phyloP scores from a whole-genome alignment of 2,329 filamentous ascomycete genomes.

The Pyrenophora graminea region DNA sequence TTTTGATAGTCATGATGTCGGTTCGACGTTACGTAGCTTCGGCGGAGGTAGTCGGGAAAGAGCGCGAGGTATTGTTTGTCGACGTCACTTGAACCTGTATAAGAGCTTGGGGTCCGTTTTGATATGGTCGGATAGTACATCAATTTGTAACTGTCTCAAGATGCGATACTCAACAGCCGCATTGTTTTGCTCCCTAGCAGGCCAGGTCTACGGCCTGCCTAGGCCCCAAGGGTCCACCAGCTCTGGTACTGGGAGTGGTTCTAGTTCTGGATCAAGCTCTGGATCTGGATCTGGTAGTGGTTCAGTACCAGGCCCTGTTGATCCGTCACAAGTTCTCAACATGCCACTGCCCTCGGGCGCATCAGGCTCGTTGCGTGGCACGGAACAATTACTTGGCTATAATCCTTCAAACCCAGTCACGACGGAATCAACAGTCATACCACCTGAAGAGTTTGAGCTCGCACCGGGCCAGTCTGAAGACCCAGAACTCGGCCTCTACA shows the following conservation, averaged over 20 bases:
- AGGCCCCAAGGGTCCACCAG: constrained; percentile 9
- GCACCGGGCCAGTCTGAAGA: constrained; percentile 45
- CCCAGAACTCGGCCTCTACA: constrained; percentile 45
- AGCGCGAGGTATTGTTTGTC: neutral
- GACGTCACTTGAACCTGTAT: neutral
- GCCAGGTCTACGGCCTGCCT: constrained; percentile 11
- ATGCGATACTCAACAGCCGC: constrained; percentile 4
- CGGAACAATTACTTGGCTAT: constrained; percentile 39
- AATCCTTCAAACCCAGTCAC: constrained; percentile 38
- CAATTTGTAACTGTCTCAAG: neutral
- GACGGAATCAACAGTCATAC: constrained; percentile 39
- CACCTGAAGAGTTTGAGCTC: constrained; percentile 43
- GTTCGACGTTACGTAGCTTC: neutral
- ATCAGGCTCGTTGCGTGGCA: constrained; percentile 44
- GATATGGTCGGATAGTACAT: neutral
- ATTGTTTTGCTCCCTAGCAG: neutral
- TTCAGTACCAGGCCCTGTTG: constrained; percentile 8
- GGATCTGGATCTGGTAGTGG: no score
- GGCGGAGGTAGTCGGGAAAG: neutral
- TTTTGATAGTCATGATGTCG: constrained; percentile 4
- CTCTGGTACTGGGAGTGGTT: neutral
- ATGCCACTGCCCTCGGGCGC: constrained; percentile 34
- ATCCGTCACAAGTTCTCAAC: constrained; percentile 11
- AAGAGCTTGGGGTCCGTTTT: neutral
- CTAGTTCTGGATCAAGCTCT: no score